Evolutionary conservation across 345 rosid genomes (phyloP), one percentile per base, ranked within the genome.

Genomic region (Eucalyptus polybractea): DNA sequence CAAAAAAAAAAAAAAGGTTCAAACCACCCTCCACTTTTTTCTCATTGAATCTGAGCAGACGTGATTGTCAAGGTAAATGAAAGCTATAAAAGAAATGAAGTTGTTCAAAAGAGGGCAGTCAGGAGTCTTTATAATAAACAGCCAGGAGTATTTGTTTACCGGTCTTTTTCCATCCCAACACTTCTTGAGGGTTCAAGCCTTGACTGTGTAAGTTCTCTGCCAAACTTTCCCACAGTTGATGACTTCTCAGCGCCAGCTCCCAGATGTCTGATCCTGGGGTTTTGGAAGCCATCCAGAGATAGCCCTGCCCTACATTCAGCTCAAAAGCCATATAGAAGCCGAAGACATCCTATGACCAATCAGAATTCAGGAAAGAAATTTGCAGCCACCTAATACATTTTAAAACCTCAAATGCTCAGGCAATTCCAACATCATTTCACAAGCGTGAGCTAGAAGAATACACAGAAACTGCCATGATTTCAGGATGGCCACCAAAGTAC

Each of bases 81-180:
- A 87, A 56, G 72, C 88, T 4, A n/a, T 53, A 37, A 87, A 58
- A 56, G 40, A 54, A 56, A 53, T 31, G 67, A 56, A 62, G 33
- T 54, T 24, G 72, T 22, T 49, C 67, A n/a, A 25, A 45, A 22
- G 24, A 54, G 67, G 3, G 11, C 47, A 45, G 17, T 31, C 49
- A 33, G 17, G 47, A 89, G 25, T 72, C 81, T 72, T 67, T 17
- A 72, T 33, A 89, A 69, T 88, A 42, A 22, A 56, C 90, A 29
- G 89, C n/a, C 83, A 37, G 47, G 47, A 22, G 27, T 37, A 76
- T 40, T 21, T 47, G 9, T 86, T 31, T 50, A 95, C 99, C 99
- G 86, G 97, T 97, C 90, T 92, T 95, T 89, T 91, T 95, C 99
- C 99, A 97, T 62, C 99, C 99, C 90, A 97, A 91, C 83, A 90